Percentiles rank a stretch among this genome's conserved stretches.
phyloP scores from a whole-genome alignment of 768 basidiomycete species.

The Leccinum pellstonianum region DNA sequence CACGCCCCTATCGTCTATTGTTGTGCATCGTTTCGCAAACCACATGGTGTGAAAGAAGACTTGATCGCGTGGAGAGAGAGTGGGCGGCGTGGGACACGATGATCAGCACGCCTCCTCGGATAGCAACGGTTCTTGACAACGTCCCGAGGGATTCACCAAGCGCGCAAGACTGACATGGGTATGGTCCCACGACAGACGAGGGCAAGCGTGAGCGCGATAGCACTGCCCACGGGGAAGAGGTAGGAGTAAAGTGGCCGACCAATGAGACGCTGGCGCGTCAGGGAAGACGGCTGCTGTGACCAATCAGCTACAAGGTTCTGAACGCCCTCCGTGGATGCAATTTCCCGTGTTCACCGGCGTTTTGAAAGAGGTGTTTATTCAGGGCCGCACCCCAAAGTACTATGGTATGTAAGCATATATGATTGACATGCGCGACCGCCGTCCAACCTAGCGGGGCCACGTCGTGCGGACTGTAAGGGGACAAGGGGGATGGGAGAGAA shows the following conservation, averaged over 20 bases:
- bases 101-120: neutral
- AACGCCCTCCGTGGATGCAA: neutral
- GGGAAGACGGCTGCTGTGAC: neutral
- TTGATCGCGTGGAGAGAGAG: neutral
- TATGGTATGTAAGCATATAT: neutral
- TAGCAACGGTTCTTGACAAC: neutral
- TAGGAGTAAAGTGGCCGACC: neutral
- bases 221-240: neutral
- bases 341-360: neutral
- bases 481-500: neutral
- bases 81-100: neutral
- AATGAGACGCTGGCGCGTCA: neutral
- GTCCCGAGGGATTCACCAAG: neutral
- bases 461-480: neutral
- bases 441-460: neutral
- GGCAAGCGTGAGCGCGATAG: neutral
- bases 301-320: neutral
- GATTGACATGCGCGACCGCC: neutral
- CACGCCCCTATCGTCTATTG: neutral
- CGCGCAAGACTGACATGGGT: neutral
- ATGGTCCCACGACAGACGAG: neutral
- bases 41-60: slow-evolving; percentile 1
- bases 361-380: neutral
- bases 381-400: neutral
- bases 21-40: neutral